A percentile compares a stretch with the other conserved stretches of the same genome.
phyloP scores from a whole-genome alignment of 2,329 filamentous ascomycete genomes.

The Knoxdaviesia capensis region DNA sequence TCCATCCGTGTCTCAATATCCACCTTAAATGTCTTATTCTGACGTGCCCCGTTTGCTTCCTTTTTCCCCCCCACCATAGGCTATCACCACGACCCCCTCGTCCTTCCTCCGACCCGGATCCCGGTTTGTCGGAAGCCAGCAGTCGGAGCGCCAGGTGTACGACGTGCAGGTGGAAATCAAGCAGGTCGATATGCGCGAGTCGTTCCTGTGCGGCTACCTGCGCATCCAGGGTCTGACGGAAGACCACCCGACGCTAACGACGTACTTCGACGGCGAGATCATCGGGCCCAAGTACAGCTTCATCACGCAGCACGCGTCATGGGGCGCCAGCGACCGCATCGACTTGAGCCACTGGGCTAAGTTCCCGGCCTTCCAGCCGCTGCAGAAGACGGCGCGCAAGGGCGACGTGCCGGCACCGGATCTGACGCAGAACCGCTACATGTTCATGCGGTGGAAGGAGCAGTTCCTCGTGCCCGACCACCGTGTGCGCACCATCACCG shows the following conservation, averaged over 20 bases:
- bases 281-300: conserved; percentile 94
- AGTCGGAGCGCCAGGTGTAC: conserved; percentile 82
- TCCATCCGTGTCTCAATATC: too few relatives aligned
- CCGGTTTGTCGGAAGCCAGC: conserved; percentile 75
- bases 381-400: conserved; percentile 37
- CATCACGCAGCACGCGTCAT: conserved; percentile 68
- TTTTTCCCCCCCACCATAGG: too few relatives aligned
- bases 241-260: conserved; percentile 92
- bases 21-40: too few relatives aligned
- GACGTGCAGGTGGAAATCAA: conserved; percentile 96
- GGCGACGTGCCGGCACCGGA: conserved; percentile 42
- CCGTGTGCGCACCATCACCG: conserved; percentile 71
- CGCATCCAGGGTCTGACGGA: conserved; percentile 95
- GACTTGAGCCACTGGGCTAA: conserved; percentile 87
- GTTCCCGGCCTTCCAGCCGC: conserved; percentile 69
- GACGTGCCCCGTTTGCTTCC: too few relatives aligned
- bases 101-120: conserved; percentile 76
- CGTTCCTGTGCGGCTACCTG: conserved; percentile 84
- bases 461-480: conserved; percentile 95
- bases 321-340: conserved; percentile 82
- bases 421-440: conserved; percentile 60
- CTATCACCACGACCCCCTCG: conserved; percentile 47
- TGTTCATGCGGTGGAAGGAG: conserved; percentile 99
- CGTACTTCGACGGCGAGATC: conserved; percentile 95
- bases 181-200: conserved; percentile 84